Evolutionary conservation across 2,329 filamentous ascomycete genomes (phyloP), one percentile per base, ranked within the genome.

Genomic region (Botryotinia calthae): DNA sequence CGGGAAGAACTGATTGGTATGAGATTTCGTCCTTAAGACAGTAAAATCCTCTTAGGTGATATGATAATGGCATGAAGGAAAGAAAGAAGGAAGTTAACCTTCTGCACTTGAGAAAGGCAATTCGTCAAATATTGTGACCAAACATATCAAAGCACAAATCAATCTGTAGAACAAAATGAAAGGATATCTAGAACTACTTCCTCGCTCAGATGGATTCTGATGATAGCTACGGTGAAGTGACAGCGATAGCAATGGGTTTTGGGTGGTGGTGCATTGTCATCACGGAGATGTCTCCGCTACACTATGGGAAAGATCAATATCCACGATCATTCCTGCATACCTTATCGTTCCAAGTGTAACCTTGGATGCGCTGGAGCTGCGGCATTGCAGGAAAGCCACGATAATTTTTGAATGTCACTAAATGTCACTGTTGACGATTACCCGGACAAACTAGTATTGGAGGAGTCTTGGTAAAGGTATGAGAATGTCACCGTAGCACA

Each of bases 401-500:
- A 44, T 31, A 12, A 12, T 46, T 18, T 31, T 22, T 28, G 40
- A 16, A 8, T 54, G 48, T 22, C 25, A 28, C 34, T 28, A 46
- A 10, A 42, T 56, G 34, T 56, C 46, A 67, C 64, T 28, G 31
- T 14, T 67, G 34, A 56, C 65, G 9, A 67, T 42, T 31, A 14
- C 9, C 65, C 18, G 16, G 34, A 54, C 31, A 28, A 22, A 16
- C 16, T 10, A 16, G n/a, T 22, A 51, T 16, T 51, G 22, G 42
- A n/a, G 31, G 63, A 51, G 56, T 22, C 51, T n/a, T 56, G 18
- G 51, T 62, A 12, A 62, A 40, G 25, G 31, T 51, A 31, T n/a
- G 63, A 65, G 7, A 51, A 54, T 54, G 64, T 51, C 64, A 66
- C 64, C 48, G 64, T 67, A 22, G 48, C 64, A 67, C 46, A 42